phyloP scores from a whole-genome alignment of 495 filamentous ascomycete genomes.

The Podospora australis region DNA sequence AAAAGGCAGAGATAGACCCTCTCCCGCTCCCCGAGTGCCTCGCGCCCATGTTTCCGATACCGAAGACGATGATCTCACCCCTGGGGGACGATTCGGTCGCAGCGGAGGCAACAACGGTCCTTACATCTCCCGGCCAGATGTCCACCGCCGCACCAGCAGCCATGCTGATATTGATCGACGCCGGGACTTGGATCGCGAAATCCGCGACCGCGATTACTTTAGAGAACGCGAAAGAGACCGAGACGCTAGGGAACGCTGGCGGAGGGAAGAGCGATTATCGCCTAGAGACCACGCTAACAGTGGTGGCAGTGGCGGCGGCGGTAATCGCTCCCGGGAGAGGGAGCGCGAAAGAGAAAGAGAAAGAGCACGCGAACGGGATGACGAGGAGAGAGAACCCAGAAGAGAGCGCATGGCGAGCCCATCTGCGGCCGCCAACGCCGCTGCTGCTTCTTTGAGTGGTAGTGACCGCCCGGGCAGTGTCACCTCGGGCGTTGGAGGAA shows the following conservation, averaged over 20 bases:
- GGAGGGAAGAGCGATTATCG: not conserved
- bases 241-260: not conserved
- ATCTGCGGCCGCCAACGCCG: no score
- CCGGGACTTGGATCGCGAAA: not conserved
- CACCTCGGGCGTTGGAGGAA: not conserved
- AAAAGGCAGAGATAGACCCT: no score
- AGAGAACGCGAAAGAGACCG: conserved; percentile 10
- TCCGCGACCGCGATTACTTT: conserved; percentile 1
- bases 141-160: conserved; percentile 1
- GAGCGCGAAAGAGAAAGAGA: not conserved
- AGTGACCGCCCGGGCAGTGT: no score
- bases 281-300: no score
- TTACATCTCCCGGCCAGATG: not conserved
- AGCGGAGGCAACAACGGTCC: not conserved
- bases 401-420: not conserved
- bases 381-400: not conserved
- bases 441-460: no score
- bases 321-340: not conserved
- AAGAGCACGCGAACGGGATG: not conserved
- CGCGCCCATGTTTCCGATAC: no score
- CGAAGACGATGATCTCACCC: not conserved
- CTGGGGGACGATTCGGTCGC: not conserved
- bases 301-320: no score
- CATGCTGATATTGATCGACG: conserved; percentile 2
- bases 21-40: no score